phyloP scores from a whole-genome alignment of 176 grass and related monocot species.

The Secale cereale region DNA sequence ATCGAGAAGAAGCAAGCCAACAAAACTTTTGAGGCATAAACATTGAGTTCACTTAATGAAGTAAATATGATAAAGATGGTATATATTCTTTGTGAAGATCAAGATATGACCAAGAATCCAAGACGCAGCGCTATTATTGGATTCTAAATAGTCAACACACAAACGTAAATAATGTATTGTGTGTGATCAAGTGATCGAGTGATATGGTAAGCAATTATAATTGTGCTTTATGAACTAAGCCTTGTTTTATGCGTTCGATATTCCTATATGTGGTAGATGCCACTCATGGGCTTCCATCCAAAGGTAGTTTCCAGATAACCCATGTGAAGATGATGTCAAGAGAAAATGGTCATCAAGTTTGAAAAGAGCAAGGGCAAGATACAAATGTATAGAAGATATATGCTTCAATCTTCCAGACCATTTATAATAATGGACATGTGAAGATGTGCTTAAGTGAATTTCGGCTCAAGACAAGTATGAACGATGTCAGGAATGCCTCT shows the following conservation, averaged over 20 bases:
- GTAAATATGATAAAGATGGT: not conserved
- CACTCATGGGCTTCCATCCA: not conserved
- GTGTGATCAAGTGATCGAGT: not conserved
- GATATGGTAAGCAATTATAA: not conserved
- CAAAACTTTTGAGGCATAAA: not conserved
- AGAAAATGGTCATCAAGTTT: not conserved
- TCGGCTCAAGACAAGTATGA: not conserved
- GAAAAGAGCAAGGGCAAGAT: not conserved
- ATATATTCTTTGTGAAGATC: not conserved
- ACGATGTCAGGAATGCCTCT: not conserved
- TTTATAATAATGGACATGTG: not conserved
- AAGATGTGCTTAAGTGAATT: not conserved
- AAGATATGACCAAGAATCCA: not conserved
- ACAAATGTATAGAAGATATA: not conserved
- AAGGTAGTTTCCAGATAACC: not conserved
- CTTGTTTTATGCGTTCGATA: not conserved
- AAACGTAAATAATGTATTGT: not conserved
- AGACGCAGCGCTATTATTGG: not conserved
- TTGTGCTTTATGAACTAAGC: not conserved
- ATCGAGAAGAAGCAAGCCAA: not conserved
- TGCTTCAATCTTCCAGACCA: not conserved
- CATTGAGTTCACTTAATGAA: not conserved
- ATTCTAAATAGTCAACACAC: not conserved
- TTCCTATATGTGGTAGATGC: not conserved
- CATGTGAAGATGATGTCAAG: not conserved